These are phyloP conservation scores for Parmelia sp. DNA, from an alignment of 495 filamentous ascomycete species.

Conservation along the genomic window DNA sequence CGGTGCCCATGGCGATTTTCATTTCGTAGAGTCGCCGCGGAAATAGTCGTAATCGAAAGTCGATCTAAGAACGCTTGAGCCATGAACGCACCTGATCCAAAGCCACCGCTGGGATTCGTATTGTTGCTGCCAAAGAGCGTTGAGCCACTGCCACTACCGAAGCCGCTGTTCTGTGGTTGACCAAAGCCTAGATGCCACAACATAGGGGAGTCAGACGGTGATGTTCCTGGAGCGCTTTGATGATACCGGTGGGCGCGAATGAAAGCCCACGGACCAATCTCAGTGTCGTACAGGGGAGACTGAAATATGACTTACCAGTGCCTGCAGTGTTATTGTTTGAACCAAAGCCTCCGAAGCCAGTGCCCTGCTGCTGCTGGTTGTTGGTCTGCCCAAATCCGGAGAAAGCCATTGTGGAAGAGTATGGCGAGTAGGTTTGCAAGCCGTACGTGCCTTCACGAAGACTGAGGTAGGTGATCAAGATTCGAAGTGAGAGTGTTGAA, in stretches of 20 bases:
- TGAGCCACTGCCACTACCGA: slow-evolving; percentile 30
- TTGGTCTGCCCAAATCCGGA: slow-evolving; percentile 57
- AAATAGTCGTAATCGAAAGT: neutral
- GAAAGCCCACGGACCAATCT: neutral
- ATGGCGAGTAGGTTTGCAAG: neutral
- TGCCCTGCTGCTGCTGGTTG: slow-evolving; percentile 41
- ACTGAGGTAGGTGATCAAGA: neutral
- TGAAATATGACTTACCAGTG: slow-evolving; percentile 36
- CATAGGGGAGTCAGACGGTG: slow-evolving; percentile 40
- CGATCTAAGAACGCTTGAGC: neutral
- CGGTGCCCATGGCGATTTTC: neutral
- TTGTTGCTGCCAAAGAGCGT: slow-evolving; percentile 46
- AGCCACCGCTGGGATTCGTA: slow-evolving; percentile 42
- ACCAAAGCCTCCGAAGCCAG: slow-evolving; percentile 52
- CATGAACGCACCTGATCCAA: slow-evolving; percentile 44
- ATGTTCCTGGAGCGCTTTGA: slow-evolving; percentile 18
- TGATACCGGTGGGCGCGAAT: slow-evolving; percentile 22
- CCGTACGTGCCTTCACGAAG: neutral
- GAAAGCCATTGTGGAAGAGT: slow-evolving; percentile 38
- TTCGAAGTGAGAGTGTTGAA: slow-evolving; percentile 3
- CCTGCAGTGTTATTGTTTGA: slow-evolving; percentile 44
- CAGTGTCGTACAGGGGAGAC: neutral
- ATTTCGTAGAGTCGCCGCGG: neutral
- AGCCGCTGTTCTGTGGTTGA: slow-evolving; percentile 37
- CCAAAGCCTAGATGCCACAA: slow-evolving; percentile 52